These are phyloP conservation scores for Clarireedia paspali DNA, from an alignment of 2,329 filamentous ascomycete genomes.

Conservation along the genomic window DNA sequence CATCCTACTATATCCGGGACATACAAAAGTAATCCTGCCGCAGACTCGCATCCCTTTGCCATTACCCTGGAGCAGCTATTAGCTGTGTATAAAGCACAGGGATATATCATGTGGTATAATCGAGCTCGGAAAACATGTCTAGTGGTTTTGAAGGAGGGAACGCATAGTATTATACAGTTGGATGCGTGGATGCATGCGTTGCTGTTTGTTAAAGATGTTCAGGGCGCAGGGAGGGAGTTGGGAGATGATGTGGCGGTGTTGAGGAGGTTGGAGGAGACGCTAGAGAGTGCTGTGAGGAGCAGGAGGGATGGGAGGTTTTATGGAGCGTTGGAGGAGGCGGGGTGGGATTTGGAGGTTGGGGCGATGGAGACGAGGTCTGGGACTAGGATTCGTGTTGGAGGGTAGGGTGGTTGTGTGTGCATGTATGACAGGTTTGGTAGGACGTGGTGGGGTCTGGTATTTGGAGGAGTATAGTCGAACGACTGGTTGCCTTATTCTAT, in stretches of 20 bases:
- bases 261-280: background rate
- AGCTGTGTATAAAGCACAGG: constrained; percentile 39
- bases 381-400: constrained; percentile 26
- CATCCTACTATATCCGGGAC: constrained; percentile 6
- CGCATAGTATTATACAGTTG: constrained; percentile 42
- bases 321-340: constrained; percentile 36
- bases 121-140: constrained; percentile 35
- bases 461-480: background rate
- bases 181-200: constrained; percentile 55
- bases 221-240: background rate
- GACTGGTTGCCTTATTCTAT: background rate
- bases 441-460: background rate
- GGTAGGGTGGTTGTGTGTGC: background rate
- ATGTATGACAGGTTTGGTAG: background rate
- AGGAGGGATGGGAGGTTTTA: background rate
- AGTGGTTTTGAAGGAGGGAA: constrained; percentile 57
- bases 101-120: constrained; percentile 56
- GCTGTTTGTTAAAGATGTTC: constrained; percentile 31
- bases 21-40: constrained; percentile 10
- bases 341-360: constrained; percentile 59
- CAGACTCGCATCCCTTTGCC: constrained; percentile 13
- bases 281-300: background rate
- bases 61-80: constrained; percentile 12
- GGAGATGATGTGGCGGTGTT: background rate
- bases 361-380: constrained; percentile 60